phyloP scores from a whole-genome alignment of 1,139 yeast genomes.

The Martiniozyma asiatica region DNA sequence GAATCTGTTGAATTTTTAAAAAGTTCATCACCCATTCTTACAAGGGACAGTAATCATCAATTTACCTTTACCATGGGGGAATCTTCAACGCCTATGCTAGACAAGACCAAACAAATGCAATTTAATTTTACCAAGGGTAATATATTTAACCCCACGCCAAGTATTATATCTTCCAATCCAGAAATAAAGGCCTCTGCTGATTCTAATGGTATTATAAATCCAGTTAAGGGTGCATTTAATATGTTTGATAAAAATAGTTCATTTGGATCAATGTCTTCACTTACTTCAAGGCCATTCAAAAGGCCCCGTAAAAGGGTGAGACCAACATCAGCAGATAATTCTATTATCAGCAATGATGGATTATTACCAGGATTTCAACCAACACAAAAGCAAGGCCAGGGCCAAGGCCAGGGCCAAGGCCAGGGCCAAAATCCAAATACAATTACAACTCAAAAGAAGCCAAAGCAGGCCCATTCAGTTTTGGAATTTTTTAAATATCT shows the following conservation, averaged over 20 bases:
- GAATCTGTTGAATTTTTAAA: conserved; percentile 7
- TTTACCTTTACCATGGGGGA: background rate
- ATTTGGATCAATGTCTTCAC: conserved; percentile 11
- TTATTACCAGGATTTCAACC: background rate
- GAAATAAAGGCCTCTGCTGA: no score
- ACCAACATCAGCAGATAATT: conserved; percentile 1
- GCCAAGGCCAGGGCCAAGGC: background rate
- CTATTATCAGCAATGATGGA: conserved; percentile 1
- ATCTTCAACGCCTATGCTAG: conserved; percentile 4
- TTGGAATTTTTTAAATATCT: conserved; percentile 7
- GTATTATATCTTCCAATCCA: conserved; percentile 24
- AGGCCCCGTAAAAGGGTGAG: conserved; percentile 7
- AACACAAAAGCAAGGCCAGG: background rate
- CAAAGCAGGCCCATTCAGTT: conserved; percentile 8
- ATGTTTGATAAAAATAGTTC: conserved; percentile 30
- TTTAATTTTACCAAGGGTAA: conserved; percentile 3
- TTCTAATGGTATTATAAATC: conserved; percentile 19
- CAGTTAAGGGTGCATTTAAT: conserved; percentile 32
- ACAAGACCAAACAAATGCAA: conserved; percentile 5
- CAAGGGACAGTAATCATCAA: no score
- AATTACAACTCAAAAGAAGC: conserved; percentile 5
- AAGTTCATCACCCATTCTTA: conserved; percentile 8
- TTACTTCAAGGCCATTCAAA: conserved; percentile 11
- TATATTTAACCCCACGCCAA: conserved; percentile 12
- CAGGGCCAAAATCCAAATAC: background rate